These are phyloP conservation scores for Panus rudis DNA, from an alignment of 768 basidiomycete genomes.

Conservation along the genomic window DNA sequence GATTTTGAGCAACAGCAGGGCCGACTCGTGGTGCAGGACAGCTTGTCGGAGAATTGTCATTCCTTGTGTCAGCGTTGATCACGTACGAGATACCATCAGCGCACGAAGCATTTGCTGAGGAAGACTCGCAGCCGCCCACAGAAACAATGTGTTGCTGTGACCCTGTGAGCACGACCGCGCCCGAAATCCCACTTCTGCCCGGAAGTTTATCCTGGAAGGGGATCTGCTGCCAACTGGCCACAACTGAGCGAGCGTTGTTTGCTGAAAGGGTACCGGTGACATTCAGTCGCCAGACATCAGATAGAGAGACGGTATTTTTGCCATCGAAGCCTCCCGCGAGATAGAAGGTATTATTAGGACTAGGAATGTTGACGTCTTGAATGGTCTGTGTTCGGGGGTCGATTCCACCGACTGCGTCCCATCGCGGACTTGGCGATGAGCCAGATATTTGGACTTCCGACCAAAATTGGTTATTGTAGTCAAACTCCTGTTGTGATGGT, in stretches of 20 bases:
- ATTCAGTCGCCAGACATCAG: conserved; percentile 65
- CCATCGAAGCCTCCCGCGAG: conserved; percentile 65
- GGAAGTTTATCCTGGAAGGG: conserved; percentile 31
- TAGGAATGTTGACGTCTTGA: conserved; percentile 35
- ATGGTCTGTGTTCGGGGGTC: conserved; percentile 42
- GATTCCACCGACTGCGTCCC: conserved; percentile 69
- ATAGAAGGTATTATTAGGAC: conserved; percentile 68
- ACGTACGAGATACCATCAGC: conserved; percentile 55
- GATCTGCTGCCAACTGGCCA: conserved; percentile 55
- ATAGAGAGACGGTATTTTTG: conserved; percentile 36
- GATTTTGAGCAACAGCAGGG: conserved; percentile 54
- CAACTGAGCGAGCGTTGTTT: conserved; percentile 45
- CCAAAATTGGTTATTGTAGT: conserved; percentile 76
- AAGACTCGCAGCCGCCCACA: conserved; percentile 52
- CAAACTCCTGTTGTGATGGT: conserved; percentile 55
- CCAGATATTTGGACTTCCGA: conserved; percentile 45
- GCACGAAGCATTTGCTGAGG: conserved; percentile 36
- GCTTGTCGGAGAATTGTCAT: conserved; percentile 32
- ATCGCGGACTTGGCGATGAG: conserved; percentile 54
- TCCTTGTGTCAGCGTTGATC: conserved; percentile 34
- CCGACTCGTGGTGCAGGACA: conserved; percentile 64
- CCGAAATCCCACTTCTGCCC: conserved; percentile 42
- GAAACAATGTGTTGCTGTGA: conserved; percentile 33
- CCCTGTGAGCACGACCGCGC: conserved; percentile 43
- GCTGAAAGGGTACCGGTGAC: conserved; percentile 67